Evolutionary conservation across 768 basidiomycete genomes (phyloP).

Genomic region (Tylopilus subfusipes): DNA sequence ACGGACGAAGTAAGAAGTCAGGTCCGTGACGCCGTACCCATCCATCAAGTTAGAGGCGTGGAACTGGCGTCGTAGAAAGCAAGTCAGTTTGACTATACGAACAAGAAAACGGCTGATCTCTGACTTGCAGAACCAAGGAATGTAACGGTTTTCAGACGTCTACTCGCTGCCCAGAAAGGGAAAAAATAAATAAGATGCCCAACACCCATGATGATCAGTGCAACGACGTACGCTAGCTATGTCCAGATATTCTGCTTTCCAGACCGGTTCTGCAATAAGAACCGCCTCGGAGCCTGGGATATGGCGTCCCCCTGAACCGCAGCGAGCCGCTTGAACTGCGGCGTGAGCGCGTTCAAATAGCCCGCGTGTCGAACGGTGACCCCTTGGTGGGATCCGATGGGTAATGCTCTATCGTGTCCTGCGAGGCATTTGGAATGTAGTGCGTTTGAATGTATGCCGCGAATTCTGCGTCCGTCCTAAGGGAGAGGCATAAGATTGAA

Average conservation of each 20-base stretch:
- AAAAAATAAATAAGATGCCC: neutral
- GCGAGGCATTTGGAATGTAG: slow-evolving; percentile 28
- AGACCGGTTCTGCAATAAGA: slow-evolving; percentile 39
- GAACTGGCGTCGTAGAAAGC: slow-evolving; percentile 25
- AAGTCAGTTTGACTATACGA: neutral
- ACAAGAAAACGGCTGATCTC: neutral
- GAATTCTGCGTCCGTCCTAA: neutral
- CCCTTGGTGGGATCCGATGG: slow-evolving; percentile 41
- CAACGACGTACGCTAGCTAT: slow-evolving; percentile 10
- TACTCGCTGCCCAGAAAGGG: slow-evolving; percentile 34
- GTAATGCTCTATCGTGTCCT: slow-evolving; percentile 30
- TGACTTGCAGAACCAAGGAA: slow-evolving; percentile 42
- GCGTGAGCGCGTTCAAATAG: slow-evolving; percentile 39
- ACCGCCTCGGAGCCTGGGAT: slow-evolving; percentile 49
- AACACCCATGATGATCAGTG: neutral
- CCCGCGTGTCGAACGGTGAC: slow-evolving; percentile 54
- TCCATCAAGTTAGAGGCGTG: slow-evolving; percentile 44
- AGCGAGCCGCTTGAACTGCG: slow-evolving; percentile 50
- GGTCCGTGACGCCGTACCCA: slow-evolving; percentile 40
- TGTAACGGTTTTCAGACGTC: slow-evolving; percentile 42
- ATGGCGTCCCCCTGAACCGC: slow-evolving; percentile 48
- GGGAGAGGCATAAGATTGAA: neutral
- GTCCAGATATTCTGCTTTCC: slow-evolving; percentile 41
- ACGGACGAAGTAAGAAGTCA: slow-evolving; percentile 36
- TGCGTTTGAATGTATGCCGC: neutral